phyloP scores from a whole-genome alignment of 495 filamentous ascomycete genomes.

The Talaromyces thailandensis region DNA sequence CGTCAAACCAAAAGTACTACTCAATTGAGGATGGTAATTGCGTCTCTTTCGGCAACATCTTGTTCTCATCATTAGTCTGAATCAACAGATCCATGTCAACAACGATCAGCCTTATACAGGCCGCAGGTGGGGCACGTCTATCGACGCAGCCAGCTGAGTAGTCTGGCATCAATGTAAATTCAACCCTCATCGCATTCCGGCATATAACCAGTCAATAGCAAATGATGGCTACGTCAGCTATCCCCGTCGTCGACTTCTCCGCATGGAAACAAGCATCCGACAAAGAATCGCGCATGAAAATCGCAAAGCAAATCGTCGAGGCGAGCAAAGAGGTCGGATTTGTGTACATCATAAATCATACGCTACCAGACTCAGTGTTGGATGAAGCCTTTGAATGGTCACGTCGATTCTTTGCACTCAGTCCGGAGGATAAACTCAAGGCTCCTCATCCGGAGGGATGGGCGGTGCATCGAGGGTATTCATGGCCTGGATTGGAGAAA shows the following conservation, averaged over 20 bases:
- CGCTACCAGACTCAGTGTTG: constrained; percentile 4
- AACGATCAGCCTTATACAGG: background rate
- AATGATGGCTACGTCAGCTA: background rate
- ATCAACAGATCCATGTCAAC: background rate
- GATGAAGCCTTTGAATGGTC: constrained; percentile 11
- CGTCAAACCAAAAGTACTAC: background rate
- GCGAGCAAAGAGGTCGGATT: constrained; percentile 10
- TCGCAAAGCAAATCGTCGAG: constrained; percentile 6
- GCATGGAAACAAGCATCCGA: background rate
- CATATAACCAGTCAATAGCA: background rate
- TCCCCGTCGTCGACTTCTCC: background rate
- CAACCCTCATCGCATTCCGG: background rate
- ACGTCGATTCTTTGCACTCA: constrained; percentile 23
- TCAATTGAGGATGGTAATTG: background rate
- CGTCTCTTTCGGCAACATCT: background rate
- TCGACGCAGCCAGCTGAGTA: background rate
- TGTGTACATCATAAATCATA: constrained; percentile 10
- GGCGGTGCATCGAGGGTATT: background rate
- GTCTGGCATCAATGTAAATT: background rate
- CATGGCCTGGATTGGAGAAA: background rate
- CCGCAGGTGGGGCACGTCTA: background rate
- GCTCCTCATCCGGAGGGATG: constrained; percentile 1
- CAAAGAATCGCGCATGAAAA: background rate
- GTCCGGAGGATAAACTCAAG: constrained; percentile 30
- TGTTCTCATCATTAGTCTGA: background rate